Percentiles rank a stretch among this genome's conserved stretches.
Evolutionary conservation across 345 rosid species (phyloP).

Genomic region (Alliaria petiolata): DNA sequence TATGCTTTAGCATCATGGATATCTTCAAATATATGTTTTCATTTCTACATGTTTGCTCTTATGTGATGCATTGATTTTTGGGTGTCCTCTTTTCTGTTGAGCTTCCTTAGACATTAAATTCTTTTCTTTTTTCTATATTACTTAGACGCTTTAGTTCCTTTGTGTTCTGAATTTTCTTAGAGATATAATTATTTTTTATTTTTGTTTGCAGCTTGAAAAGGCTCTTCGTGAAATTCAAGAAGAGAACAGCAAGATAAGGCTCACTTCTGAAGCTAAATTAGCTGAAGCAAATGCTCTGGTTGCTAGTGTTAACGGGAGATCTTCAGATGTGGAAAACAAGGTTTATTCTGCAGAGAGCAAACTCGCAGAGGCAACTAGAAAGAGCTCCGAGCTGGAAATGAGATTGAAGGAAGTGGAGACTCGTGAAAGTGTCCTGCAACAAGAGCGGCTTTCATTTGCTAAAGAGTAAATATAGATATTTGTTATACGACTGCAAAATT

Average conservation of each 20-base stretch:
- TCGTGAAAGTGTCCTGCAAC: slow-evolving; percentile 60
- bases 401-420: slow-evolving; percentile 73
- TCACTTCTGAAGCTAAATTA: slow-evolving; percentile 55
- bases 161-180: neutral
- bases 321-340: slow-evolving; percentile 61
- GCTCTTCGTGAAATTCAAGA: slow-evolving; percentile 53
- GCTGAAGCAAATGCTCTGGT: slow-evolving; percentile 60
- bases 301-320: slow-evolving; percentile 56
- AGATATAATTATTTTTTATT: neutral
- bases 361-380: slow-evolving; percentile 66
- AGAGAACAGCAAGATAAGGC: slow-evolving; percentile 48
- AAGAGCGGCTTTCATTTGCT: slow-evolving; percentile 59
- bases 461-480: slow-evolving; percentile 48
- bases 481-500: neutral
- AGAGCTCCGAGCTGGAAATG: slow-evolving; percentile 63
- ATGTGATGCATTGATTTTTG: slow-evolving; percentile 1
- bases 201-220: slow-evolving; percentile 71
- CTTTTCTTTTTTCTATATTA: neutral
- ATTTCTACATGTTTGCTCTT: neutral
- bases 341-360: slow-evolving; percentile 53
- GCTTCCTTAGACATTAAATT: neutral
- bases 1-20: neutral
- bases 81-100: slow-evolving; percentile 2
- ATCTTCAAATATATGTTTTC: neutral
- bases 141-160: neutral